Conservation (phyloP, 345 rosid species). For the Pugionium cornutum region DNA sequence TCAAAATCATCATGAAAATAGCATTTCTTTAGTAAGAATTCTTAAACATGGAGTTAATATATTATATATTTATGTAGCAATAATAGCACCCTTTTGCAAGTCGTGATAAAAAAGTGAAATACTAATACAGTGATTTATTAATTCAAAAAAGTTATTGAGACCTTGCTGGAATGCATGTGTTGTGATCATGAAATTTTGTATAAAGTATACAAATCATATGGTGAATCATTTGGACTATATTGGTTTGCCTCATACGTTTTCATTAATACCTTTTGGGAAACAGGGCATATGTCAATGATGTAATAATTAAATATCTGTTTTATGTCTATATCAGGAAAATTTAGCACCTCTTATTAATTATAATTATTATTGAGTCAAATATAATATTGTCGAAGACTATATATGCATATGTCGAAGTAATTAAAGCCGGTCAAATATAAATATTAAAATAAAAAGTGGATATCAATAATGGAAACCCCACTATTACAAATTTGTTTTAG, state of each 20-base stretch:
- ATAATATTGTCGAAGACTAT: constrained; percentile 21
- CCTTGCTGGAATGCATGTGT: constrained; percentile 36
- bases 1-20: too few species aligned
- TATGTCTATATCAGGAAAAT: constrained; percentile 40
- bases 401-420: constrained; percentile 23
- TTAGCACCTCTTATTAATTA: constrained; percentile 33
- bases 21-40: too few species aligned
- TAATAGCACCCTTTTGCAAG: constrained; percentile 1
- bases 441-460: constrained; percentile 26
- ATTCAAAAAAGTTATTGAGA: neutral
- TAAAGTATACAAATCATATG: constrained; percentile 21
- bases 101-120: neutral
- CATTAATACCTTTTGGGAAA: constrained; percentile 42
- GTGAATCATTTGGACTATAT: constrained; percentile 38
- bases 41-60: too few species aligned
- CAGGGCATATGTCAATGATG: constrained; percentile 42
- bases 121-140: neutral
- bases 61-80: constrained; percentile 1
- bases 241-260: constrained; percentile 32
- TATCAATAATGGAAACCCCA: constrained; percentile 37
- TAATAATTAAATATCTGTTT: constrained; percentile 3
- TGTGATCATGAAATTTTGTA: constrained; percentile 12
- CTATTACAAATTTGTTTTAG: constrained; percentile 13
- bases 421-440: constrained; percentile 28
- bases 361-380: constrained; percentile 20